Evolutionary conservation across 805 yeast genomes (phyloP).

Genomic region (Ogataea glucozyma): DNA sequence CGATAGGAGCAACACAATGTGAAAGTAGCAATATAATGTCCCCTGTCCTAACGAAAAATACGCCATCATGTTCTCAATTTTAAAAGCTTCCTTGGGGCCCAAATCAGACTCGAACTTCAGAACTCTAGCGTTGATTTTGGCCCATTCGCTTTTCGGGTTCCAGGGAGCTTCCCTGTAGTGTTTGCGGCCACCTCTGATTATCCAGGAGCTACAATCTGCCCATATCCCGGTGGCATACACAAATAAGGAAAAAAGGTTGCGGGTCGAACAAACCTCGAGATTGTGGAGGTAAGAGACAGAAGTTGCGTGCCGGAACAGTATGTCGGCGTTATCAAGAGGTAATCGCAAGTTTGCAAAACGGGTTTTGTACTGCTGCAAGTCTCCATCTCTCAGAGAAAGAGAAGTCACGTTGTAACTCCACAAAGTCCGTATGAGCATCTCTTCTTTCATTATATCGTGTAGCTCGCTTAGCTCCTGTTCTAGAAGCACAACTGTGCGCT

Average conservation of each 20-base stretch:
- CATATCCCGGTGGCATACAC: constrained; percentile 18
- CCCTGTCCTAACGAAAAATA: constrained; percentile 17
- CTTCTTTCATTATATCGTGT: constrained; percentile 10
- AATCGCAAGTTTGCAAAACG: constrained; percentile 12
- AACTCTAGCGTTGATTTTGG: constrained; percentile 9
- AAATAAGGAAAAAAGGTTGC: constrained; percentile 15
- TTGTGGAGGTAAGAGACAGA: constrained; percentile 4
- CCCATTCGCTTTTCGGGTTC: constrained; percentile 17
- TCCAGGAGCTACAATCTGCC: constrained; percentile 22
- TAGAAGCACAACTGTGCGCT: constrained; percentile 12
- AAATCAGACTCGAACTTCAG: constrained; percentile 12
- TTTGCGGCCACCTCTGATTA: constrained; percentile 12
- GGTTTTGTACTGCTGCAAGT: constrained; percentile 8
- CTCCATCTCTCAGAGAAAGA: constrained; percentile 17
- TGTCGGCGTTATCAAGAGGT: constrained; percentile 16
- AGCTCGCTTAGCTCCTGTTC: constrained; percentile 8
- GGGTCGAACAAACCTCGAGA: constrained; percentile 10
- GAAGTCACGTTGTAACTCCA: constrained; percentile 22
- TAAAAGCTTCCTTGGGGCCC: constrained; percentile 16
- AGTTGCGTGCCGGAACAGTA: constrained; percentile 14
- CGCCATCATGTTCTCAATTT: constrained; percentile 14
- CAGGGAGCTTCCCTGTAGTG: constrained; percentile 16
- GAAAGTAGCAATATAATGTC: constrained; percentile 16
- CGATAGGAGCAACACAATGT: constrained; percentile 10
- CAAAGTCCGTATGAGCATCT: constrained; percentile 16